Percentiles rank a stretch among this genome's conserved stretches.
Evolutionary conservation across 352 stramenopile genomes (phyloP).

Genomic region (Phytophthora pluvialis): DNA sequence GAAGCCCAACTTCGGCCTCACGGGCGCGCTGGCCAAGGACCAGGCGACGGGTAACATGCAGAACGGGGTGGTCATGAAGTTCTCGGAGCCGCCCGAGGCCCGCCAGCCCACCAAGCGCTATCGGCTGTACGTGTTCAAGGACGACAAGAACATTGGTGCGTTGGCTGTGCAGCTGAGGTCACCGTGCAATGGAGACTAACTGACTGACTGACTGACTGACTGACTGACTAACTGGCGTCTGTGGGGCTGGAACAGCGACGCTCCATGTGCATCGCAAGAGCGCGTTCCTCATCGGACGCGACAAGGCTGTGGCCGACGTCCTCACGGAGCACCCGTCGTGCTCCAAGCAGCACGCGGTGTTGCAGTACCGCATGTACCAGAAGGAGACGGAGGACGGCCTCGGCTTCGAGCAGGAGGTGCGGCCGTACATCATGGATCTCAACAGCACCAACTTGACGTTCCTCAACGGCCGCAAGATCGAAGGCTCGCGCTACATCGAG

Average conservation of each 20-base stretch:
- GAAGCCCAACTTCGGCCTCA: constrained; percentile 98
- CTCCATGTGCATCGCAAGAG: constrained; percentile 97
- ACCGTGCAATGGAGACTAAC: constrained; percentile 4
- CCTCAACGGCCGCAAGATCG: constrained; percentile 95
- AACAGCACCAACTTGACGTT: constrained; percentile 98
- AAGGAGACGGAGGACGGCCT: constrained; percentile 67
- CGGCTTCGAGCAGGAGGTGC: constrained; percentile 66
- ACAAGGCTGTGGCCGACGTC: constrained; percentile 95
- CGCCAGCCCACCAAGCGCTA: constrained; percentile 92
- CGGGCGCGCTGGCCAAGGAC: constrained; percentile 96
- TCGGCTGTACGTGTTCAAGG: constrained; percentile 98
- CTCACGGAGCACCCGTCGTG: constrained; percentile 94
- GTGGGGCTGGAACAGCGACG: constrained; percentile 77
- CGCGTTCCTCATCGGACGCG: constrained; percentile 94
- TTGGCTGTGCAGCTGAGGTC: constrained; percentile 10
- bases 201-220: background rate
- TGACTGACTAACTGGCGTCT: constrained; percentile 6
- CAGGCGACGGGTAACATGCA: constrained; percentile 94
- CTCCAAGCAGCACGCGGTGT: constrained; percentile 97
- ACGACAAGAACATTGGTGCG: constrained; percentile 78
- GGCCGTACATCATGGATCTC: constrained; percentile 98
- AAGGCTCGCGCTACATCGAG: constrained; percentile 96
- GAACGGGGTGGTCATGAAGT: constrained; percentile 98
- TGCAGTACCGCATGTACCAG: constrained; percentile 94
- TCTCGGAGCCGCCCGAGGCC: constrained; percentile 96